Base-by-base conservation (phyloP, 164 flowering plant species). In the Pachysandra terminalis region DNA sequence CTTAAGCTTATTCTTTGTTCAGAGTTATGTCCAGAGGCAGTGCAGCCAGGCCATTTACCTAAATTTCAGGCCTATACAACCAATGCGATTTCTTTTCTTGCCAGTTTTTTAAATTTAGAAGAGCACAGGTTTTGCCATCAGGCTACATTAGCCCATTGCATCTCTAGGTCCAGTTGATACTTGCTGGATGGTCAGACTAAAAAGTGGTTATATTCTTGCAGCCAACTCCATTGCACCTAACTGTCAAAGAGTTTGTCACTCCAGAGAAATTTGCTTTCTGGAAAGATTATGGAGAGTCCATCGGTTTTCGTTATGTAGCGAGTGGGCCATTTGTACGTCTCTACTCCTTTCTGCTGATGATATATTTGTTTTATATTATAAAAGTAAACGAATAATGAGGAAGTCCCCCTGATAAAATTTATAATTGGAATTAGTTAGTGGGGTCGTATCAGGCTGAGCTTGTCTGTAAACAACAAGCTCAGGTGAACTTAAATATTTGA, bases 161-260 rank as follows among this genome's bases (percentile, higher is more conserved):
- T 13, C 51, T n/a, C n/a, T 15, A 10, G 1, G 17, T 64, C 19
- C 32, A 41, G 35, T 40, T 32, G 21, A 55, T 48, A 40, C 23
- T 55, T 14, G 9, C 51, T 59, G 41, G 45, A 56, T 54, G 64
- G 21, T 62, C 37, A 56, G 2, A 56, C 16, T 19, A 13, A n/a
- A 24, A 15, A 59, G 63, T 56, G 12, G 3, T 22, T 63, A n/a
- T 65, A n/a, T 61, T 76, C 24, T 57, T 80, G 84, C 87, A 93
- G 96, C 97, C 98, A 58, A 93, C 98, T 66, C 98, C 98, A 59
- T 77, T 91, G 35, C 98, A 93, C 81, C 79, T 94, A 80, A 91
- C 96, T 5, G 95, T 94, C 17, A 94, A 94, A 79, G 98, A 91
- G 74, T 94, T 86, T 73, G 91, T 94, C 22, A 84, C 91, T 16